Evolutionary conservation across 2,329 filamentous ascomycete genomes (phyloP).

Genomic region (Epicoccum nigrum): DNA sequence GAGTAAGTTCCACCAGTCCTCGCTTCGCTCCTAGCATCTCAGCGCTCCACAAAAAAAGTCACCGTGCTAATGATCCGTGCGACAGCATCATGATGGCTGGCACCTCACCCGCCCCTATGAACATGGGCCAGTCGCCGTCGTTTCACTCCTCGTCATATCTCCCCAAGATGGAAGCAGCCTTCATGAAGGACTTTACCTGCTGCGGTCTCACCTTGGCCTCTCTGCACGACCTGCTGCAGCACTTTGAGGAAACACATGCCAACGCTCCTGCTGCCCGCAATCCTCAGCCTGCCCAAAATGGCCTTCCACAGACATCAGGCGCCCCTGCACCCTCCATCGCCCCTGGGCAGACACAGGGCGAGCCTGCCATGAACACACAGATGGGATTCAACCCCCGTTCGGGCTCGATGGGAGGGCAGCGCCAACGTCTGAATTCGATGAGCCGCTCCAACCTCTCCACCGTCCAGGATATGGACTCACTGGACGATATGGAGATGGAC

Average conservation of each 20-base stretch:
- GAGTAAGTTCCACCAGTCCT: slow-evolving; percentile 72
- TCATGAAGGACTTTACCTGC: slow-evolving; percentile 96
- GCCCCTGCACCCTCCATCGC: slow-evolving; percentile 45
- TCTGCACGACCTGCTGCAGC: slow-evolving; percentile 91
- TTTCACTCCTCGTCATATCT: slow-evolving; percentile 97
- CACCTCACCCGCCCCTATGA: slow-evolving; percentile 83
- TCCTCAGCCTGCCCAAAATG: slow-evolving; percentile 57
- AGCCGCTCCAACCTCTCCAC: slow-evolving; percentile 50
- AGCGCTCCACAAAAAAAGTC: slow-evolving; percentile 8
- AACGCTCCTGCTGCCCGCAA: slow-evolving; percentile 64
- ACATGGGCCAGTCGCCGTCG: slow-evolving; percentile 79
- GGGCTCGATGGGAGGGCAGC: slow-evolving; percentile 47
- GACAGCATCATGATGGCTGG: slow-evolving; percentile 90
- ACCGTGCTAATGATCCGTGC: slow-evolving; percentile 30
- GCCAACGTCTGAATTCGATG: slow-evolving; percentile 50
- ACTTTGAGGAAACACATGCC: slow-evolving; percentile 95
- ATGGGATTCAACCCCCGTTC: slow-evolving; percentile 47
- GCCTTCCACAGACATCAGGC: slow-evolving; percentile 39
- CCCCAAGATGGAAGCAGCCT: slow-evolving; percentile 94
- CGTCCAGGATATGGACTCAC: slow-evolving; percentile 73
- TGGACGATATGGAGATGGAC: slow-evolving; percentile 97
- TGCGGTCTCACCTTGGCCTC: slow-evolving; percentile 89
- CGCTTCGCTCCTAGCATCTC: background rate
- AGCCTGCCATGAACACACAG: slow-evolving; percentile 45
- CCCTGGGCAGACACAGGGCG: slow-evolving; percentile 53